Percentiles rank a stretch among this genome's conserved stretches.
phyloP scores from a whole-genome alignment of 2,329 filamentous ascomycete species.

The Clarireedia monteithiana region DNA sequence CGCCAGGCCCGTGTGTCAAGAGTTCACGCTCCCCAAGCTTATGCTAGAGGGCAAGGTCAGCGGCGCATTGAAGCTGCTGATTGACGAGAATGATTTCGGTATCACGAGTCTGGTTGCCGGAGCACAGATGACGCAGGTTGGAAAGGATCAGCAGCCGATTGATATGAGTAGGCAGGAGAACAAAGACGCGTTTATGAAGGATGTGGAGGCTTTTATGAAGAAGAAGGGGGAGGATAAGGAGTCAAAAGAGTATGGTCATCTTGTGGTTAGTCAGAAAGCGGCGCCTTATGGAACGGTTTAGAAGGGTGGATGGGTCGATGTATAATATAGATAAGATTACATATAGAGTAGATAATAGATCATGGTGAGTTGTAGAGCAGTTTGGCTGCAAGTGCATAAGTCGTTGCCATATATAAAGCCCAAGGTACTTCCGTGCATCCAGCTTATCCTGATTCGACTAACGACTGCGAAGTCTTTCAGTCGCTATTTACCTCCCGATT shows the following conservation, averaged over 20 bases:
- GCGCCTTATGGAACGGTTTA: slow-evolving; percentile 13
- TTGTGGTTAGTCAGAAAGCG: slow-evolving; percentile 30
- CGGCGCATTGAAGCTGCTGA: slow-evolving; percentile 39
- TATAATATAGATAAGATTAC: no score
- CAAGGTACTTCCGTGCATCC: no score
- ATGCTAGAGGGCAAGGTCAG: slow-evolving; percentile 37
- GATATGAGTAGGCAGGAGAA: slow-evolving; percentile 42
- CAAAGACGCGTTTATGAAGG: slow-evolving; percentile 38
- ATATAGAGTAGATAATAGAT: no score
- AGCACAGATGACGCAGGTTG: slow-evolving; percentile 34
- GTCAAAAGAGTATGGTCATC: slow-evolving; percentile 35
- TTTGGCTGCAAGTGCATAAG: no score
- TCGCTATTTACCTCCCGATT: no score
- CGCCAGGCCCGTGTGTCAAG: slow-evolving; percentile 38
- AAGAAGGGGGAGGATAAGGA: slow-evolving; percentile 33
- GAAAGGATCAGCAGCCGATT: slow-evolving; percentile 44
- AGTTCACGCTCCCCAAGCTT: slow-evolving; percentile 34
- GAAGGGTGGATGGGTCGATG: no score
- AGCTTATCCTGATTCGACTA: no score
- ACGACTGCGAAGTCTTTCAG: no score
- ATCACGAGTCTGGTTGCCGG: slow-evolving; percentile 19
- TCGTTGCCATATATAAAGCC: no score
- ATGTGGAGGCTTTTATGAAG: slow-evolving; percentile 37
- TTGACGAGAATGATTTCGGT: slow-evolving; percentile 45
- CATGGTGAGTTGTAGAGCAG: no score